Evolutionary conservation across 164 flowering plant genomes (phyloP).

Genomic region (Vitis rotundifolia): DNA sequence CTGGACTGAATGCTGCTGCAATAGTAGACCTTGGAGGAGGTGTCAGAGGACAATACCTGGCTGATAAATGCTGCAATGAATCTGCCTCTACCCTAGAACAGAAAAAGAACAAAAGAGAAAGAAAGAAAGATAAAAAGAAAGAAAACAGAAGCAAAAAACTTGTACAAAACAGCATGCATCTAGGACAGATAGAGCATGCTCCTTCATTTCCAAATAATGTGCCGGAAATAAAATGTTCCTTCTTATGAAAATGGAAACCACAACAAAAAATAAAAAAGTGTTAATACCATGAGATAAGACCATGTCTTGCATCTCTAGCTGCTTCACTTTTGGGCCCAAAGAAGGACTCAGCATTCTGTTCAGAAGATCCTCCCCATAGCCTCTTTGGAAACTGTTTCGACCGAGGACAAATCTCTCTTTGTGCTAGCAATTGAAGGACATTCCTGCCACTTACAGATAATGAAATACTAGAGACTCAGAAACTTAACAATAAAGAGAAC

Average conservation of each 20-base stretch:
- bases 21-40: constrained; percentile 99
- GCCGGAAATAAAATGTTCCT: no score
- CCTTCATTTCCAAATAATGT: no score
- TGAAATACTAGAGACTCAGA: neutral
- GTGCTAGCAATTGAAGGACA: constrained; percentile 61
- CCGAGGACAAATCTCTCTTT: constrained; percentile 69
- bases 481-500: no score
- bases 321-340: constrained; percentile 31
- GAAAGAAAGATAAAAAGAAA: neutral
- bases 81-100: constrained; percentile 79
- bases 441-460: constrained; percentile 37
- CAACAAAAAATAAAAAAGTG: neutral
- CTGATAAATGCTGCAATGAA: constrained; percentile 74
- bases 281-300: constrained; percentile 72
- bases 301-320: constrained; percentile 53
- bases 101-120: constrained; percentile 10
- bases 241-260: no score
- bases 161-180: no score
- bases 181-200: no score
- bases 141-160: neutral
- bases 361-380: constrained; percentile 53
- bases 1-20: constrained; percentile 96
- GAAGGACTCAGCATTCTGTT: constrained; percentile 15
- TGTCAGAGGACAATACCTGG: constrained; percentile 74
- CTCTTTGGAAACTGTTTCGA: constrained; percentile 46